A percentile compares a stretch with the other conserved stretches of the same genome.
Conservation (phyloP, 352 stramenopile genomes). For the Pythium sukuiense region DNA sequence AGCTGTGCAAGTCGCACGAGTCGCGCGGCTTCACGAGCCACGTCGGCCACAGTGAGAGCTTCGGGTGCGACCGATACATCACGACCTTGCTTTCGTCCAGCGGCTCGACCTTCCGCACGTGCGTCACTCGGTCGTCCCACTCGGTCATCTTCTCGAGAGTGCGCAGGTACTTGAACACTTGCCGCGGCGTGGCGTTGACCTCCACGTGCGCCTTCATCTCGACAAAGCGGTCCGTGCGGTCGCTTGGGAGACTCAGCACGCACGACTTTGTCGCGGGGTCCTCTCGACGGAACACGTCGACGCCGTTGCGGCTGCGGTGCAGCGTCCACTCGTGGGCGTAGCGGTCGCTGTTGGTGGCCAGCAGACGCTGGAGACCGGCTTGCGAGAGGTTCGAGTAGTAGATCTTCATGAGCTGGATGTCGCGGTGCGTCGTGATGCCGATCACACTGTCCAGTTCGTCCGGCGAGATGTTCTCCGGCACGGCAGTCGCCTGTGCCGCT, state of each 20-base stretch:
- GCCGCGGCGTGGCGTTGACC: conserved; percentile 40
- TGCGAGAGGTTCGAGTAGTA: conserved; percentile 71
- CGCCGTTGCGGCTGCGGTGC: conserved; percentile 40
- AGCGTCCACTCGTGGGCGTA: conserved; percentile 45
- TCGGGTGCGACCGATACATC: conserved; percentile 64
- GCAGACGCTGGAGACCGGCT: conserved; percentile 51
- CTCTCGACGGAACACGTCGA: conserved; percentile 26
- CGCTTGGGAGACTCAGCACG: conserved; percentile 25
- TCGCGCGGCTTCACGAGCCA: conserved; percentile 81
- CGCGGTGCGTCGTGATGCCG: conserved; percentile 54
- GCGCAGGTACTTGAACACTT: conserved; percentile 61
- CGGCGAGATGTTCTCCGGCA: conserved; percentile 31
- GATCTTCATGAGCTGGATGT: conserved; percentile 71
- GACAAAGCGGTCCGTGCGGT: conserved; percentile 55
- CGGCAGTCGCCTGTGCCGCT: background rate
- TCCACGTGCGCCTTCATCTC: conserved; percentile 73
- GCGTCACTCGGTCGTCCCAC: conserved; percentile 38
- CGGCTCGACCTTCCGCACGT: conserved; percentile 57
- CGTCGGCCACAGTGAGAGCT: conserved; percentile 73
- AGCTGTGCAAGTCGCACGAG: conserved; percentile 79
- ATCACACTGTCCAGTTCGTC: conserved; percentile 64
- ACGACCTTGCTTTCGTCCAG: conserved; percentile 64
- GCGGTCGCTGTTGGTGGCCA: conserved; percentile 39
- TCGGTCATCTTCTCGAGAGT: conserved; percentile 44
- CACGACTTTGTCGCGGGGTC: conserved; percentile 10